These are phyloP conservation scores for Pyrenochaeta sp. DNA, from an alignment of 2,329 filamentous ascomycete genomes.

Conservation along the genomic window DNA sequence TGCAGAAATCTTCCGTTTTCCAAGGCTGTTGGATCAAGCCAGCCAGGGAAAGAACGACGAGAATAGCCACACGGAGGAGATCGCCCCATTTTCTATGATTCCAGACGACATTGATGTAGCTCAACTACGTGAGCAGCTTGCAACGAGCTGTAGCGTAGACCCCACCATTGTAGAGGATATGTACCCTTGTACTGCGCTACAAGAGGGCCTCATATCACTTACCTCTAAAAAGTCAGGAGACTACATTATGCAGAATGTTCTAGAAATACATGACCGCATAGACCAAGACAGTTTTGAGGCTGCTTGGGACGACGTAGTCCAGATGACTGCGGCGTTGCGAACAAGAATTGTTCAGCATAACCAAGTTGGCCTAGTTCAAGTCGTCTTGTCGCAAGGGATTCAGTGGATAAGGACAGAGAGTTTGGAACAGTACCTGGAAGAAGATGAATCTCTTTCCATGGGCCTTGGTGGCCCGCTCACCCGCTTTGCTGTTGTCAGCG, in stretches of 20 bases:
- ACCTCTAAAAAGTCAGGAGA: slow-evolving; percentile 61
- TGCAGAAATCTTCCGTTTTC: not conserved
- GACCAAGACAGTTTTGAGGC: not conserved
- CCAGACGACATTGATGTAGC: not conserved
- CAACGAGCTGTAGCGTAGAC: not conserved
- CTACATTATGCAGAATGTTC: slow-evolving; percentile 53
- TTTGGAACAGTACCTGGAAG: slow-evolving; percentile 7
- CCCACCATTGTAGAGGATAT: slow-evolving; percentile 55
- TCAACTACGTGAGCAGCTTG: not conserved
- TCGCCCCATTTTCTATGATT: not conserved
- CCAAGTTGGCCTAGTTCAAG: no score
- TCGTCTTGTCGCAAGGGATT: not conserved
- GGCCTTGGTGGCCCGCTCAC: slow-evolving; percentile 15
- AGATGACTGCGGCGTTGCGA: not conserved
- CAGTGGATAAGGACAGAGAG: slow-evolving; percentile 6
- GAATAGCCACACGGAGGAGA: no score
- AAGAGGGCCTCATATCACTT: slow-evolving; percentile 64
- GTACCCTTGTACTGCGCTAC: slow-evolving; percentile 64
- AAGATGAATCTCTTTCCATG: slow-evolving; percentile 3
- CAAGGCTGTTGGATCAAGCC: not conserved
- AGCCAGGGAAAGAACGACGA: no score
- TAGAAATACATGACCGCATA: slow-evolving; percentile 18
- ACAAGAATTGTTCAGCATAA: not conserved
- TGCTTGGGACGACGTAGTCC: slow-evolving; percentile 7
- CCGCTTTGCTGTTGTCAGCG: slow-evolving; percentile 15